Percentiles rank a stretch among this genome's conserved stretches.
Evolutionary conservation across 495 filamentous ascomycete genomes (phyloP).

Genomic region (Cenococcum geophilum): DNA sequence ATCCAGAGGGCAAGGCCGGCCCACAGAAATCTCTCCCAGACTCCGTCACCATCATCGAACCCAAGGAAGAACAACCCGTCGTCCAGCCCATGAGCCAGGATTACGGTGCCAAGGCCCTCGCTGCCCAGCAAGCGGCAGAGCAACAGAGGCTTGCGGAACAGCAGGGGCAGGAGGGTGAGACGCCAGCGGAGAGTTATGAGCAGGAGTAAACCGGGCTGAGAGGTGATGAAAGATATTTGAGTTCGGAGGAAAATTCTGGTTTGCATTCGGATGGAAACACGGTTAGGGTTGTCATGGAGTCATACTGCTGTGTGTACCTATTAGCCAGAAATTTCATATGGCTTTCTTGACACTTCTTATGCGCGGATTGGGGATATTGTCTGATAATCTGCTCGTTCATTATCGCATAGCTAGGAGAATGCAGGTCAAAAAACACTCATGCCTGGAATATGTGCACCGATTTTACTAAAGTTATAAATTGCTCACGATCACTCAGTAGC

Average conservation of each 20-base stretch:
- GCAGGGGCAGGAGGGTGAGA: slow-evolving; percentile 44
- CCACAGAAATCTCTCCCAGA: slow-evolving; percentile 95
- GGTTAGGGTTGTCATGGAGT: slow-evolving; percentile 22
- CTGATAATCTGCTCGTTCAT: no score
- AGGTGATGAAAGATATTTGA: not conserved
- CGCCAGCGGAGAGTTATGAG: slow-evolving; percentile 17
- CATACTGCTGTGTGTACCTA: slow-evolving; percentile 23
- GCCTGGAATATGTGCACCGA: no score
- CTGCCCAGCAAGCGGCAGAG: slow-evolving; percentile 78
- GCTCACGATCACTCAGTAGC: no score
- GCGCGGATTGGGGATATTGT: no score
- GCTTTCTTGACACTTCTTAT: slow-evolving; percentile 1
- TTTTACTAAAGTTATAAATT: no score
- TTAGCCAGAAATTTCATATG: slow-evolving; percentile 6
- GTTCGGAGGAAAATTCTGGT: slow-evolving; percentile 12
- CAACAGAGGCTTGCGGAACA: slow-evolving; percentile 59
- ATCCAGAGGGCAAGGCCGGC: slow-evolving; percentile 98
- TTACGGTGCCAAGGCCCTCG: slow-evolving; percentile 93
- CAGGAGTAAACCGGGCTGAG: slow-evolving; percentile 16
- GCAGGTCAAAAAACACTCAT: no score
- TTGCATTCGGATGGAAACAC: slow-evolving; percentile 32
- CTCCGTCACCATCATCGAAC: slow-evolving; percentile 98
- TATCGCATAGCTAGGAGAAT: no score
- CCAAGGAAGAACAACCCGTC: slow-evolving; percentile 95
- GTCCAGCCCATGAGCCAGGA: slow-evolving; percentile 93